Evolutionary conservation across 139 green algal species (phyloP), one percentile per base, ranked within the genome.

Genomic region (Chlorella ohadii): DNA sequence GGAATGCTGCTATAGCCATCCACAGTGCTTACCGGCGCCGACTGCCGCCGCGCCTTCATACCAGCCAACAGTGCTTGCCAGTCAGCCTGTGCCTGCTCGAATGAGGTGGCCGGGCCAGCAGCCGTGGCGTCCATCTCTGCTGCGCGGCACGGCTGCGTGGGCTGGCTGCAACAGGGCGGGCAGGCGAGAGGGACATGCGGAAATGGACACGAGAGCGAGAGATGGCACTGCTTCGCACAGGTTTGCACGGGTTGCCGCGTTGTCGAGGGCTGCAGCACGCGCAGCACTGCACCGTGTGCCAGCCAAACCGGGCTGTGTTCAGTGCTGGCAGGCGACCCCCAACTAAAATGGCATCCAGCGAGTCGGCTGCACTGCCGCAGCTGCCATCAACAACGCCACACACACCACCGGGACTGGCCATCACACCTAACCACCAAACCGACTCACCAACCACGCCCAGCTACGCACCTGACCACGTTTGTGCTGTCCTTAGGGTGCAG

Each of bases 401-500:
- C 44, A 51, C 44, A 51, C 17, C 51, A 55, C 7, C 44, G 44
- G 44, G 7, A 6, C 11, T 55, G 44, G 7, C 6, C 44, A 55
- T 6, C 44, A 55, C 44, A 23, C 59, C 59, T 66, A 9, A 20
- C 59, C 19, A 28, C 2, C 59, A 66, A 9, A 20, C 27, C 17
- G 12, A 4, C 63, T 51, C 63, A 38, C 27, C 63, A 11, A 36
- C 19, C 61, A n/a, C 17, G 20, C 23, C 61, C 23, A 34, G 1
- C 28, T 34, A 47, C 22, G 7, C 67, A 73, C 20, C 67, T 73
- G 67, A 25, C 28, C 67, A 73, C 11, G 20, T 47, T 34, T 9
- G 34, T 31, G n/a, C 78, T 66, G 39, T 86, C 57, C 33, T 81
- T 79, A 0, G 59, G 71, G n/a, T 81, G 72, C 56, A 86, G 41